These are phyloP conservation scores for Solanum pennellii DNA, from an alignment of 257 asterid species.

Conservation along the genomic window DNA sequence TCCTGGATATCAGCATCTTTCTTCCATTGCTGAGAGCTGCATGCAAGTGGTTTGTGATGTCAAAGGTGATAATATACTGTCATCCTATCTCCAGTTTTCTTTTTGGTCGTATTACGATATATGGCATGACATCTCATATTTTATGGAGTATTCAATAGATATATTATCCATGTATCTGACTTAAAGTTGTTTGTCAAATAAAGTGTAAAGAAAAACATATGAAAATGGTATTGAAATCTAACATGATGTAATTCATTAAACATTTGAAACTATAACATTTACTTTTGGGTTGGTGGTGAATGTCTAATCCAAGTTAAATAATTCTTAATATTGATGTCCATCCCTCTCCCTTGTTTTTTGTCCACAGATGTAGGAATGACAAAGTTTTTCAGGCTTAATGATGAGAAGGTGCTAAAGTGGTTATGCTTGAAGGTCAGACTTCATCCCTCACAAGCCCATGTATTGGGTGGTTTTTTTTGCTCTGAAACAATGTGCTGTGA, in stretches of 20 bases:
- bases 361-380: constrained; percentile 63
- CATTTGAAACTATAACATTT: neutral
- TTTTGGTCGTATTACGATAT: neutral
- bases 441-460: neutral
- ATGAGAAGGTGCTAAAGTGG: constrained; percentile 78
- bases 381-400: constrained; percentile 85
- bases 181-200: neutral
- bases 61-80: constrained; percentile 41
- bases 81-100: neutral
- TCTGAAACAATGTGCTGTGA: neutral
- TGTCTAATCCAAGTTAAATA: neutral
- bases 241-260: neutral
- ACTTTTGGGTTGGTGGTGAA: neutral
- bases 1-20: constrained; percentile 66
- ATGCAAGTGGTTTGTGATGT: constrained; percentile 90
- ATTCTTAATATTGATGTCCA: neutral
- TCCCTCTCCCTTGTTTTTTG: neutral
- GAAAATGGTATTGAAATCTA: neutral
- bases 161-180: neutral
- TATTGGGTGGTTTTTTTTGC: neutral
- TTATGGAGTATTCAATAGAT: neutral
- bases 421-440: constrained; percentile 59
- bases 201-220: neutral
- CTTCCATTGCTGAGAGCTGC: constrained; percentile 51
- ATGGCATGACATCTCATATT: neutral